Conservation (phyloP, 805 yeast species). For the Saturnispora mendoncae region DNA sequence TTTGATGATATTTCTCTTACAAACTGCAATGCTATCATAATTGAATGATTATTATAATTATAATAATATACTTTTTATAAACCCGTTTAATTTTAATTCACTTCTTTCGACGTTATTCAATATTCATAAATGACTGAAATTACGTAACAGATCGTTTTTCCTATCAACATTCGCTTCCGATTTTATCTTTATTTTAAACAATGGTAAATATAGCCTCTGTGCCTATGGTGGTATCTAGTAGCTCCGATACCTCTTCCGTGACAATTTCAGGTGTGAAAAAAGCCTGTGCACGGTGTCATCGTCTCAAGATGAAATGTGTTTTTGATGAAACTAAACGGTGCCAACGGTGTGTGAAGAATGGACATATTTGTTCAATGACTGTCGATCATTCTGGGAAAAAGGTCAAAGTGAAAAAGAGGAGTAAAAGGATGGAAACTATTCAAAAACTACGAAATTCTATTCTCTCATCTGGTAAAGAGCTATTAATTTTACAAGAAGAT, state of each 20-base stretch:
- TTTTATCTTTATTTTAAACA: no score
- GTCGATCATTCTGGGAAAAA: conserved; percentile 41
- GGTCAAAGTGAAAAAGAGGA: conserved; percentile 23
- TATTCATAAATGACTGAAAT: no score
- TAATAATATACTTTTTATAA: no score
- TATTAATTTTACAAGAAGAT: conserved; percentile 19
- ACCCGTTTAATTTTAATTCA: no score
- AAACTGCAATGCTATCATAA: not conserved
- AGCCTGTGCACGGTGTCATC: conserved; percentile 49
- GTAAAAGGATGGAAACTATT: conserved; percentile 22
- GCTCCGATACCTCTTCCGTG: no score
- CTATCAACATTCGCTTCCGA: no score
- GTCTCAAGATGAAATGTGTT: conserved; percentile 44
- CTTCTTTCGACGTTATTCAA: no score
- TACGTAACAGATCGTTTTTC: no score
- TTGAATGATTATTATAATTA: no score
- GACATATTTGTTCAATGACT: conserved; percentile 40
- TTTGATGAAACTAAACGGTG: conserved; percentile 38
- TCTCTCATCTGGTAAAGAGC: conserved; percentile 19
- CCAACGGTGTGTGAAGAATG: conserved; percentile 36
- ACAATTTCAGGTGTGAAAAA: conserved; percentile 22
- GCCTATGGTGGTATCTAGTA: not conserved
- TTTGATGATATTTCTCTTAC: not conserved
- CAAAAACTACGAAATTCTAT: conserved; percentile 23
- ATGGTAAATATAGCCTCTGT: no score